Conservation (phyloP, 805 yeast species). For the Metschnikowia orientalis region DNA sequence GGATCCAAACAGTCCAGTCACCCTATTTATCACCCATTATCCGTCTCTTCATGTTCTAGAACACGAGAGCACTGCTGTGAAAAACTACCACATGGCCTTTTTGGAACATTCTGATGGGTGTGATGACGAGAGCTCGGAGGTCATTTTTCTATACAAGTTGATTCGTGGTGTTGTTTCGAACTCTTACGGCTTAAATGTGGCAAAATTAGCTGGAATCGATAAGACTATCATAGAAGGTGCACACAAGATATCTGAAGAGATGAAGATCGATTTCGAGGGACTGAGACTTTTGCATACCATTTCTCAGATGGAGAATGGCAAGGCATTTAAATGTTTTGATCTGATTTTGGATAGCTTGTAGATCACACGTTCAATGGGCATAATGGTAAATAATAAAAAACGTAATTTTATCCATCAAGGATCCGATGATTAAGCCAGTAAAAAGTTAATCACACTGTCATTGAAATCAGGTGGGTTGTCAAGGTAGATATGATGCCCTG, state of each 20-base stretch:
- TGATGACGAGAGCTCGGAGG: constrained; percentile 25
- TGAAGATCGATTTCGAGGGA: constrained; percentile 26
- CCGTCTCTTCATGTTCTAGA: constrained; percentile 59
- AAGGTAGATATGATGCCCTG: constrained; percentile 42
- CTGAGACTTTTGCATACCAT: constrained; percentile 4
- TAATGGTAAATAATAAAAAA: too few relatives aligned
- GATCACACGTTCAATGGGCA: too few relatives aligned
- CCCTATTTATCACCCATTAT: constrained; percentile 82
- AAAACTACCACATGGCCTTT: constrained; percentile 72
- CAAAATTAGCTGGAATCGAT: constrained; percentile 65
- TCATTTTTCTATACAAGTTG: constrained; percentile 36
- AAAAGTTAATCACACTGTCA: constrained; percentile 20
- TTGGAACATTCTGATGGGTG: constrained; percentile 31
- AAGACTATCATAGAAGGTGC: constrained; percentile 44
- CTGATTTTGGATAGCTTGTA: background rate
- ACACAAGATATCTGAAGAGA: constrained; percentile 28
- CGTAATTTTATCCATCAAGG: too few relatives aligned
- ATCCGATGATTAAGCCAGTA: constrained; percentile 13
- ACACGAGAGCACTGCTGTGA: constrained; percentile 36
- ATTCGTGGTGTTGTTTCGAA: constrained; percentile 41
- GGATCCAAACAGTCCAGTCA: constrained; percentile 42
- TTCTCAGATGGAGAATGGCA: constrained; percentile 2
- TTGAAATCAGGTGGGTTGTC: constrained; percentile 37
- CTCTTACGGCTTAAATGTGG: constrained; percentile 84
- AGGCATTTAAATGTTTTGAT: constrained; percentile 4